A percentile compares a stretch with the other conserved stretches of the same genome.
These are phyloP conservation scores for Neoboletus subvelutipes DNA, from an alignment of 768 basidiomycete species.

Conservation along the genomic window DNA sequence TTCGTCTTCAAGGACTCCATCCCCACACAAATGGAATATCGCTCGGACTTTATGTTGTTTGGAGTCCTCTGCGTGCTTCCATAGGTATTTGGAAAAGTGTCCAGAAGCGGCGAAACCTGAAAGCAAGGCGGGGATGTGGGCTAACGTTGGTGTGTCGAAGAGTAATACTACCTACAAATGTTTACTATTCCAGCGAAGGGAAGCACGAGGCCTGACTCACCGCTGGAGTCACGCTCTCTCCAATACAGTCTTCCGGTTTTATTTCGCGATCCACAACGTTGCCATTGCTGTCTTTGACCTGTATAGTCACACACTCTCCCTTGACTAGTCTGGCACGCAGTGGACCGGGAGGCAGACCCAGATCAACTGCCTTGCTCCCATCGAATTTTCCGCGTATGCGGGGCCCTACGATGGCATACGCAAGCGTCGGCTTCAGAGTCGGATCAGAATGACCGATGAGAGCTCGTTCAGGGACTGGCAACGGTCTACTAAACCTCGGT, in stretches of 20 bases:
- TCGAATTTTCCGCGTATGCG: constrained; percentile 71
- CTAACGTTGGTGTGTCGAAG: constrained; percentile 66
- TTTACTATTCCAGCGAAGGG: neutral
- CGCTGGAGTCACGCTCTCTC: constrained; percentile 48
- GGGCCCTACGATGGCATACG: constrained; percentile 54
- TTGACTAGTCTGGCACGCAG: constrained; percentile 57
- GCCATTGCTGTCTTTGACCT: constrained; percentile 45
- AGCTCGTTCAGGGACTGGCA: constrained; percentile 26
- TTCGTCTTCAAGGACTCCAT: constrained; percentile 65
- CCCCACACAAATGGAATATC: constrained; percentile 72
- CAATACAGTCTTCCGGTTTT: constrained; percentile 59
- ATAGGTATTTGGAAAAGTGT: constrained; percentile 50
- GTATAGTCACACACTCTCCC: constrained; percentile 63
- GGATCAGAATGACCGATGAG: constrained; percentile 17
- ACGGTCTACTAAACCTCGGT: constrained; percentile 13
- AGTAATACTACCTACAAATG: constrained; percentile 55
- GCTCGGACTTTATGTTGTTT: constrained; percentile 45
- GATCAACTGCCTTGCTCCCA: constrained; percentile 54
- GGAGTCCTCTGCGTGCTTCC: constrained; percentile 38
- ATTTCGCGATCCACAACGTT: constrained; percentile 48
- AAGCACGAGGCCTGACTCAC: constrained; percentile 30
- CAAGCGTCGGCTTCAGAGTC: constrained; percentile 39
- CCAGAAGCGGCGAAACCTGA: constrained; percentile 46
- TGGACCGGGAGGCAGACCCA: constrained; percentile 63
- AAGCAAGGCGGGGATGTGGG: constrained; percentile 53